A percentile compares a stretch with the other conserved stretches of the same genome.
phyloP scores from a whole-genome alignment of 495 filamentous ascomycete genomes.

The Platismatia glauca region DNA sequence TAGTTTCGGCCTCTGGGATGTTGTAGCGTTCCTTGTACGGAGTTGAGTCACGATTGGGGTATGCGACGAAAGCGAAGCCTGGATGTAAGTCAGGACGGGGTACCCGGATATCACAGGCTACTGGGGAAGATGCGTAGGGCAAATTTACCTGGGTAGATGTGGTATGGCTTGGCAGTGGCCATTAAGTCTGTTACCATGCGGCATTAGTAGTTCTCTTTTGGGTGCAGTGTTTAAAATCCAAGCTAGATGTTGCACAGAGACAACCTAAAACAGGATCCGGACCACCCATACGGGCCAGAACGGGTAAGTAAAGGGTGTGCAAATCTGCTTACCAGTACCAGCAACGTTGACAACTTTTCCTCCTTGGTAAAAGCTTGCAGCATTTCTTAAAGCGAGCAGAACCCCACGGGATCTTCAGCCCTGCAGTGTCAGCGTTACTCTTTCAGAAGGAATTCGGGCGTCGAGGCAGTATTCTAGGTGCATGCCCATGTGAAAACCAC shows the following conservation, averaged over 20 bases:
- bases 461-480: background rate
- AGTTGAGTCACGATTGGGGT: conserved; percentile 86
- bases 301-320: background rate
- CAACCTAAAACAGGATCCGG: background rate
- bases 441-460: background rate
- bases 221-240: background rate
- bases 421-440: background rate
- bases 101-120: background rate
- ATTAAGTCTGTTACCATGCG: conserved; percentile 53
- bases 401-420: conserved; percentile 74
- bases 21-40: conserved; percentile 79
- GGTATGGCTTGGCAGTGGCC: conserved; percentile 77
- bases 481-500: background rate
- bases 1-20: conserved; percentile 35
- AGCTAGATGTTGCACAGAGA: background rate
- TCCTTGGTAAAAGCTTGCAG: conserved; percentile 73
- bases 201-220: background rate
- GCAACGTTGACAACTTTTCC: conserved; percentile 57
- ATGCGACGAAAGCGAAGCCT: conserved; percentile 82
- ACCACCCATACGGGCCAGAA: background rate
- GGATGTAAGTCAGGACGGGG: conserved; percentile 36
- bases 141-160: background rate
- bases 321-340: conserved; percentile 26
- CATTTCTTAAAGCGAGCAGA: conserved; percentile 74
- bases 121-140: background rate